Evolutionary conservation across 2,329 filamentous ascomycete genomes (phyloP).

Genomic region (Aspergillus uvarum): DNA sequence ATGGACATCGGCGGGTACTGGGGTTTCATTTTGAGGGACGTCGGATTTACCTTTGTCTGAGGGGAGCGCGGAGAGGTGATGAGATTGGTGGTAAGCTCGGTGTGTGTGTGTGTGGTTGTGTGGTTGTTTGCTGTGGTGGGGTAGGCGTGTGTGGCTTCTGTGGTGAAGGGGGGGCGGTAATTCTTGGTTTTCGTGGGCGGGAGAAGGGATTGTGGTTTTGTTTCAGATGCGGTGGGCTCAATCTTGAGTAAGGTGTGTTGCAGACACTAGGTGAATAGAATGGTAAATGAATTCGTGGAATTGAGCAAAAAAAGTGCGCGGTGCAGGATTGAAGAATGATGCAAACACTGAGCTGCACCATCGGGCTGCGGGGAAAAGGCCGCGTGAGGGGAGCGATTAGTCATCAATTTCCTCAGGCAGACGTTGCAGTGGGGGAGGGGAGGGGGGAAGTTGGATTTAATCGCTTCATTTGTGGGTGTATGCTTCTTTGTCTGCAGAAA

Average conservation of each 20-base stretch:
- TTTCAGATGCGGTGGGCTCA: neutral
- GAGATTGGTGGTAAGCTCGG: no score
- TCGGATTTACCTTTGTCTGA: neutral
- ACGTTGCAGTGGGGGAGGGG: no score
- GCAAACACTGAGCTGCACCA: neutral
- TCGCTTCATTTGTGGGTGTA: no score
- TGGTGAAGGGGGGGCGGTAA: neutral
- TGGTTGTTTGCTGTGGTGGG: neutral
- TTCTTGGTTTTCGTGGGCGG: neutral
- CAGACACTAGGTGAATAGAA: no score
- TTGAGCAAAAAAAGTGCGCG: neutral
- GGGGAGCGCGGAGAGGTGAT: neutral
- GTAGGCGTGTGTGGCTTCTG: neutral
- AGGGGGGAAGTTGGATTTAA: no score
- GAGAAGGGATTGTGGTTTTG: neutral
- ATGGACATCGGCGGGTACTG: slow-evolving; percentile 33
- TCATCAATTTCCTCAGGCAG: neutral
- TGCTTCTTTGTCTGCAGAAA: no score
- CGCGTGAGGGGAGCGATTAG: neutral
- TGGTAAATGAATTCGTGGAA: no score
- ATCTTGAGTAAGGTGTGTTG: neutral
- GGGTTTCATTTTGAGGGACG: neutral
- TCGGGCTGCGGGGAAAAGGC: neutral
- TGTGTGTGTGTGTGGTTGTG: neutral
- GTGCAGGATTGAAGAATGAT: no score